Conservation (phyloP, 2,329 filamentous ascomycete species). For the Penicillium sp. region DNA sequence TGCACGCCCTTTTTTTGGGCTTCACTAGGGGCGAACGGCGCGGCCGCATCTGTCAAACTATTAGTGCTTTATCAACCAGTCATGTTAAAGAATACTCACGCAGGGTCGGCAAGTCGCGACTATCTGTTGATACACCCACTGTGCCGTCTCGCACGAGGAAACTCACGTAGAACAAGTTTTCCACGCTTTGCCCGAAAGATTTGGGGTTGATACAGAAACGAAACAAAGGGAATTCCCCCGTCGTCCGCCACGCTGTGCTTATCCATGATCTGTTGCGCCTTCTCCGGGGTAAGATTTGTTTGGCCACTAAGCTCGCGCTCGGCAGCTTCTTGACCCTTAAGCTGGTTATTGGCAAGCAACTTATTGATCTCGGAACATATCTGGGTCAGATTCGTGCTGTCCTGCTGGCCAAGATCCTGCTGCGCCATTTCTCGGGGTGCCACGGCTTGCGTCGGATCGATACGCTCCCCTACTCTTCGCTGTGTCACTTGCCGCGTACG, state of each 20-base stretch:
- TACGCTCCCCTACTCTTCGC: conserved; percentile 67
- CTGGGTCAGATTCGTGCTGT: conserved; percentile 74
- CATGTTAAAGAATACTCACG: conserved; percentile 55
- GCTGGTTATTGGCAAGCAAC: conserved; percentile 52
- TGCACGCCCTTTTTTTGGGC: conserved; percentile 55
- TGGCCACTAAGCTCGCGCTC: conserved; percentile 44
- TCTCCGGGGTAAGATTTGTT: conserved; percentile 39
- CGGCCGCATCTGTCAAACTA: conserved; percentile 43
- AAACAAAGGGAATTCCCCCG: conserved; percentile 77
- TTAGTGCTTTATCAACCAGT: conserved; percentile 10
- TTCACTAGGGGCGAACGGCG: conserved; percentile 50
- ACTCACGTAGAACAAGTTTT: conserved; percentile 95
- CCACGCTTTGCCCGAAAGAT: conserved; percentile 91
- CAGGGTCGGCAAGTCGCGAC: conserved; percentile 72
- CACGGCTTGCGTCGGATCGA: conserved; percentile 65
- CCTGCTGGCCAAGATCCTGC: conserved; percentile 71
- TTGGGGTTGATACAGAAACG: conserved; percentile 85
- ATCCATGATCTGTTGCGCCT: conserved; percentile 57
- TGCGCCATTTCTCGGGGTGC: conserved; percentile 75
- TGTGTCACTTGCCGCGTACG: conserved; percentile 70
- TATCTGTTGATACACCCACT: conserved; percentile 71
- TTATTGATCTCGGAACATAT: conserved; percentile 74
- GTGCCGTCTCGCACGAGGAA: conserved; percentile 88
- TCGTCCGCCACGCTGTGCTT: conserved; percentile 65
- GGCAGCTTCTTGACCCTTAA: conserved; percentile 49